Percentiles rank a stretch among this genome's conserved stretches.
phyloP scores from a whole-genome alignment of 2,329 filamentous ascomycete species.

The Exophiala spinifera region DNA sequence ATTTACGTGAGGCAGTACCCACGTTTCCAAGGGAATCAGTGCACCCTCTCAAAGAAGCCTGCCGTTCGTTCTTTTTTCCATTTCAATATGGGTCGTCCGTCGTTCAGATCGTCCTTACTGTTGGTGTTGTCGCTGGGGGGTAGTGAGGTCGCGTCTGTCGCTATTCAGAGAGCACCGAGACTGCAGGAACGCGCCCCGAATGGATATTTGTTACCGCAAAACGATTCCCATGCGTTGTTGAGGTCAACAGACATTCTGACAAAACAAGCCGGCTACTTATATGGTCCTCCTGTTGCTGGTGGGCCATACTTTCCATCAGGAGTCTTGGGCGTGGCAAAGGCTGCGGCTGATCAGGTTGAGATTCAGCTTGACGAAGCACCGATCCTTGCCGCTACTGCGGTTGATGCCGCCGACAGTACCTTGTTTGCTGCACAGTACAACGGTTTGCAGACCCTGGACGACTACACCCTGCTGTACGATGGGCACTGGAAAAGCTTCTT shows the following conservation, averaged over 20 bases:
- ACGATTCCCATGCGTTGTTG: constrained; percentile 2
- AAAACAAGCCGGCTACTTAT: constrained; percentile 8
- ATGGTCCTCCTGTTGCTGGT: constrained; percentile 10
- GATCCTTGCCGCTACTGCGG: constrained; percentile 3
- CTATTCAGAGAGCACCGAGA: constrained; percentile 3
- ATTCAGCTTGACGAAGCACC: constrained; percentile 14
- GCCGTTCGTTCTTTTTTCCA: too few species aligned
- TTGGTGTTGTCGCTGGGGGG: constrained; percentile 4
- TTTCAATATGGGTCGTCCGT: constrained; percentile 10
- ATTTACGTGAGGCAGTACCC: too few species aligned
- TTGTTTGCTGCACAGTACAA: constrained; percentile 8
- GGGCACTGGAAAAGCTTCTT: constrained; percentile 10
- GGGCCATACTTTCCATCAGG: constrained; percentile 10
- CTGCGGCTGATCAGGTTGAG: constrained; percentile 6
- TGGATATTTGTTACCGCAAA: constrained; percentile 7
- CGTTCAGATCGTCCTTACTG: constrained; percentile 4
- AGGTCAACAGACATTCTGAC: constrained; percentile 5
- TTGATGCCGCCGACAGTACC: constrained; percentile 1
- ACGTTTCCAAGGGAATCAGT: too few species aligned
- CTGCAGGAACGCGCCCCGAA: constrained; percentile 6
- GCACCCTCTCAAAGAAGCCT: too few species aligned
- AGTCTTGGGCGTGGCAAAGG: constrained; percentile 6
- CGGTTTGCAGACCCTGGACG: constrained; percentile 12
- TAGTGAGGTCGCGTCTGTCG: constrained; percentile 5
- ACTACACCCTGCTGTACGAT: constrained; percentile 10